Conservation (phyloP, 2,329 filamentous ascomycete genomes). For the Trichocomaceae sp. region DNA sequence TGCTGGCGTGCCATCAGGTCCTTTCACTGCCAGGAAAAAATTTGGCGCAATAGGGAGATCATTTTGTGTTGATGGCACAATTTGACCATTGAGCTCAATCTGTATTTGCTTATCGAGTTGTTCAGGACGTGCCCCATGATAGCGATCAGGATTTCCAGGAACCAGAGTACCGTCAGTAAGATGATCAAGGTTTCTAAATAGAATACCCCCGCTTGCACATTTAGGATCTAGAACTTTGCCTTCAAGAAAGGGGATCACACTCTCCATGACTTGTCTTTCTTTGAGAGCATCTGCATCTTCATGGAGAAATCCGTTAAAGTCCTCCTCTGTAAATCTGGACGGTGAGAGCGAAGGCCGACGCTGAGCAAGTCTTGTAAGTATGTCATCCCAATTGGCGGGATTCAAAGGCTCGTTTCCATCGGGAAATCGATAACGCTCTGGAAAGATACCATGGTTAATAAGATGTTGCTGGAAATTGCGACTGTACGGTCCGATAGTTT, state of each 20-base stretch:
- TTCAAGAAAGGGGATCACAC: not conserved
- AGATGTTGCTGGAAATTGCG: slow-evolving; percentile 2
- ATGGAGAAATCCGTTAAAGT: not conserved
- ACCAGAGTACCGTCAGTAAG: too few relatives aligned
- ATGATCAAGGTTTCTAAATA: too few relatives aligned
- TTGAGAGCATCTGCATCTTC: not conserved
- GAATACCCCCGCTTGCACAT: not conserved
- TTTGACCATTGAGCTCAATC: too few relatives aligned
- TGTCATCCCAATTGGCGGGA: too few relatives aligned
- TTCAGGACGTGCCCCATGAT: too few relatives aligned
- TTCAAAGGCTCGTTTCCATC: not conserved
- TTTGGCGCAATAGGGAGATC: too few relatives aligned
- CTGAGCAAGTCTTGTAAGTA: too few relatives aligned
- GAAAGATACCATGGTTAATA: not conserved
- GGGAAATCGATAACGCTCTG: not conserved
- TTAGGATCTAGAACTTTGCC: not conserved
- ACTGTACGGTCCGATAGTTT: not conserved
- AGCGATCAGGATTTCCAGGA: too few relatives aligned
- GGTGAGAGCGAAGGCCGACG: not conserved
- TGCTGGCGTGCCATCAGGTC: too few relatives aligned
- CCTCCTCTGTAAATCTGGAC: not conserved
- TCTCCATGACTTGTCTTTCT: not conserved
- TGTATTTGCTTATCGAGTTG: too few relatives aligned
- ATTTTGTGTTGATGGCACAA: too few relatives aligned
- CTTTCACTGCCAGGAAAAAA: too few relatives aligned